Evolutionary conservation across 2,329 filamentous ascomycete species (phyloP).

Genomic region (Aspergillus hiratsukae): DNA sequence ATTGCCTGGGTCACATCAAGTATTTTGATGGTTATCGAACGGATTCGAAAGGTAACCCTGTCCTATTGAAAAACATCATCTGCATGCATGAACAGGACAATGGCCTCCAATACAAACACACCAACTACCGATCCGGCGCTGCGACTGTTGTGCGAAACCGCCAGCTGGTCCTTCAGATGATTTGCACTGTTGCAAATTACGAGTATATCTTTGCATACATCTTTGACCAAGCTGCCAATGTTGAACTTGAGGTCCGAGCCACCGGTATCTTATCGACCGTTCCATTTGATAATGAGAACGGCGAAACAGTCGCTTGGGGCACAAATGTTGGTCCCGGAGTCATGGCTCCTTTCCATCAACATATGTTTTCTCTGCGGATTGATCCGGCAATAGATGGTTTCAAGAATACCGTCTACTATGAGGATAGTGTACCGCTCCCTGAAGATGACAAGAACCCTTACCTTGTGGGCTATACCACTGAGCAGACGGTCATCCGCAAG

Average conservation of each 20-base stretch:
- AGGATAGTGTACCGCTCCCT: slow-evolving; percentile 59
- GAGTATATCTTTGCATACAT: slow-evolving; percentile 69
- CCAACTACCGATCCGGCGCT: slow-evolving; percentile 63
- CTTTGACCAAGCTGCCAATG: slow-evolving; percentile 66
- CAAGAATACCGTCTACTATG: slow-evolving; percentile 53
- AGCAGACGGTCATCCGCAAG: slow-evolving; percentile 45
- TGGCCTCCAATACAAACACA: slow-evolving; percentile 68
- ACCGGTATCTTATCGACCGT: slow-evolving; percentile 66
- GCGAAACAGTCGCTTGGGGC: slow-evolving; percentile 60
- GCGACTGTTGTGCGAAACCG: slow-evolving; percentile 61
- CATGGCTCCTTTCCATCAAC: slow-evolving; percentile 67
- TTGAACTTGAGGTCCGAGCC: slow-evolving; percentile 64
- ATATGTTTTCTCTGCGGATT: slow-evolving; percentile 66
- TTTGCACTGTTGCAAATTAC: slow-evolving; percentile 69
- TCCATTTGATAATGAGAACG: slow-evolving; percentile 58
- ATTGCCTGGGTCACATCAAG: slow-evolving; percentile 66
- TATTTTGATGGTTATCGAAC: slow-evolving; percentile 59
- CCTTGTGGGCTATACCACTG: slow-evolving; percentile 48
- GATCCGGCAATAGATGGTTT: slow-evolving; percentile 60
- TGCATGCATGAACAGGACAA: slow-evolving; percentile 69
- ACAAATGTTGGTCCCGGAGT: slow-evolving; percentile 67
- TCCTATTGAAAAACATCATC: slow-evolving; percentile 61
- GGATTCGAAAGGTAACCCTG: slow-evolving; percentile 56
- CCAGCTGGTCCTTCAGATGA: slow-evolving; percentile 64
- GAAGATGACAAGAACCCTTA: slow-evolving; percentile 49